phyloP scores from a whole-genome alignment of 345 rosid genomes.

The Syzygium grande region DNA sequence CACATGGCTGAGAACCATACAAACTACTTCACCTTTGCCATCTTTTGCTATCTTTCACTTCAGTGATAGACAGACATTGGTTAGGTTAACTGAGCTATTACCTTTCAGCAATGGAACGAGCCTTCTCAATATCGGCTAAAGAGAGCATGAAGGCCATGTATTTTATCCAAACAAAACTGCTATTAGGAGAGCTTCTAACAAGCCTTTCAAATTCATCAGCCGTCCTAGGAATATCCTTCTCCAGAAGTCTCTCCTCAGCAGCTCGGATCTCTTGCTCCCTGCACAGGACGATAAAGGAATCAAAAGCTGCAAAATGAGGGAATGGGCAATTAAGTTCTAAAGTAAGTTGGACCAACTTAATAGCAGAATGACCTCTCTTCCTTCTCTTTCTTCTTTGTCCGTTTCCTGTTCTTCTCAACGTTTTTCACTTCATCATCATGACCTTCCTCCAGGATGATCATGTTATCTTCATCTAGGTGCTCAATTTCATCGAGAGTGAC shows the following conservation, averaged over 20 bases:
- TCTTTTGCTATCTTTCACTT: neutral
- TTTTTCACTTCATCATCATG: constrained; percentile 14
- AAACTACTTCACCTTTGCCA: neutral
- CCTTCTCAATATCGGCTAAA: constrained; percentile 78
- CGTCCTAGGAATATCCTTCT: constrained; percentile 68
- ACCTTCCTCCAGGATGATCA: constrained; percentile 19
- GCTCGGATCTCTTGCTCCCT: constrained; percentile 84
- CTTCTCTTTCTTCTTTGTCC: constrained; percentile 54
- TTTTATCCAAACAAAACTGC: constrained; percentile 90
- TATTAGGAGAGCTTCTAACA: constrained; percentile 88
- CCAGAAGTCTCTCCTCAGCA: constrained; percentile 85
- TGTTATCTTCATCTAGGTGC: constrained; percentile 24
- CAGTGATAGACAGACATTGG: neutral
- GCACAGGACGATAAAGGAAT: constrained; percentile 12
- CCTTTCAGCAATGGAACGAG: constrained; percentile 93
- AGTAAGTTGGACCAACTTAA: neutral
- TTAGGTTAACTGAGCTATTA: constrained; percentile 9
- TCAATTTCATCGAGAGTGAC: constrained; percentile 70
- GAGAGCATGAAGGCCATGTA: constrained; percentile 84
- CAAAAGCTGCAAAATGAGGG: neutral
- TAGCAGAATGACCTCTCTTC: constrained; percentile 49
- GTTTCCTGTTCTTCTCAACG: constrained; percentile 44
- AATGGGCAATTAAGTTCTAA: neutral
- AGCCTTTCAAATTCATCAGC: constrained; percentile 90
- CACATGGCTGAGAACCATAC: neutral